phyloP scores from a whole-genome alignment of 2,329 filamentous ascomycete genomes.

The Blastomyces emzantsi region DNA sequence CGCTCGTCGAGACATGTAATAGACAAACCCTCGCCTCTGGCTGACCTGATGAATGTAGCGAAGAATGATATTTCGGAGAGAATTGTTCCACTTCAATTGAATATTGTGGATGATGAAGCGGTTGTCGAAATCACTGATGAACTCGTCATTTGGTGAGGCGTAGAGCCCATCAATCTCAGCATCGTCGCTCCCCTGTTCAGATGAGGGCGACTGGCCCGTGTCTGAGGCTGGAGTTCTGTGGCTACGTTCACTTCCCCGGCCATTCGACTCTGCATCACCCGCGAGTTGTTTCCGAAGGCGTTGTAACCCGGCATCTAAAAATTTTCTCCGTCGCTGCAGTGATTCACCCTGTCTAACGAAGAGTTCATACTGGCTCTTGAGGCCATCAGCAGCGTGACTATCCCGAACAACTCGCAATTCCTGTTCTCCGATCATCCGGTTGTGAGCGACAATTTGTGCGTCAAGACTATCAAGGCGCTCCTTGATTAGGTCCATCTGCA shows the following conservation, averaged over 20 bases:
- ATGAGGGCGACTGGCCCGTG: slow-evolving; percentile 28
- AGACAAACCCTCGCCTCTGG: slow-evolving; percentile 90
- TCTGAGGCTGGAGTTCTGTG: slow-evolving; percentile 3
- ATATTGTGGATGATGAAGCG: slow-evolving; percentile 97
- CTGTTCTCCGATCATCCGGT: slow-evolving; percentile 62
- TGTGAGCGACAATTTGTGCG: slow-evolving; percentile 67
- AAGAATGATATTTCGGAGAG: slow-evolving; percentile 87
- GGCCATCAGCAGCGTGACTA: slow-evolving; percentile 40
- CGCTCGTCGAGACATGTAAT: slow-evolving; percentile 90
- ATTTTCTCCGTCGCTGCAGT: slow-evolving; percentile 49
- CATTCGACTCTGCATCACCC: slow-evolving; percentile 34
- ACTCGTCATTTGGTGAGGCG: slow-evolving; percentile 64
- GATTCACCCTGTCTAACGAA: slow-evolving; percentile 50
- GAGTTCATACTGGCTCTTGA: slow-evolving; percentile 39
- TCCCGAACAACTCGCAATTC: slow-evolving; percentile 55
- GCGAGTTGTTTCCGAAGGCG: slow-evolving; percentile 45
- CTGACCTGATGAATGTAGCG: slow-evolving; percentile 97
- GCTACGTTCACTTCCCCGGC: slow-evolving; percentile 38
- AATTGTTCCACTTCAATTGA: slow-evolving; percentile 98
- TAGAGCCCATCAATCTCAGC: slow-evolving; percentile 50
- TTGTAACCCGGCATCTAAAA: slow-evolving; percentile 50
- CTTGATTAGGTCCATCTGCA: slow-evolving; percentile 79
- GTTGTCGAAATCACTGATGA: slow-evolving; percentile 93
- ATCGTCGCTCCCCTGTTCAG: slow-evolving; percentile 48
- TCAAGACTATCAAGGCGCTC: slow-evolving; percentile 70